These are phyloP conservation scores for Xylaria scruposa DNA, from an alignment of 495 filamentous ascomycete species.

Conservation along the genomic window DNA sequence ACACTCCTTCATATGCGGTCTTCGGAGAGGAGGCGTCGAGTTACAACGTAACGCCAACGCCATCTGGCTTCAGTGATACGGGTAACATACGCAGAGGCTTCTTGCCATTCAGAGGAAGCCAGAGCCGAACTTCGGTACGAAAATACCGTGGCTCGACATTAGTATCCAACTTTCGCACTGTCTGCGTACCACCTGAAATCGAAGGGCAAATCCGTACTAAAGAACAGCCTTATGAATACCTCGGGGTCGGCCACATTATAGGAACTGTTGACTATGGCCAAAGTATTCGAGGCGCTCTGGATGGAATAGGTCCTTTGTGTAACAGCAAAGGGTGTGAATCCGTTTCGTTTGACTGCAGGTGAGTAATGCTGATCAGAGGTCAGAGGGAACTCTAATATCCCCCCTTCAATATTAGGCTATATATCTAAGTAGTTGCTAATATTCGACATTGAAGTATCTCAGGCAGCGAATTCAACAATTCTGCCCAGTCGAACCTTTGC, in stretches of 20 bases:
- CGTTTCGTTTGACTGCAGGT: constrained; percentile 13
- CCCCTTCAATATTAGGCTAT: not conserved
- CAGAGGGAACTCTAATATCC: not conserved
- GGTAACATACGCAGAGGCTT: not conserved
- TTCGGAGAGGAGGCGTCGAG: not conserved
- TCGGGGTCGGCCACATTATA: not conserved
- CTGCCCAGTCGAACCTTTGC: constrained; percentile 8
- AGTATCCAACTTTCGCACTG: not conserved
- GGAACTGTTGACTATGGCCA: constrained; percentile 4
- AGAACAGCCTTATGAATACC: no score
- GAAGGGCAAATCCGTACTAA: not conserved
- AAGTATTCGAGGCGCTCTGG: not conserved
- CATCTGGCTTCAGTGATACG: constrained; percentile 12
- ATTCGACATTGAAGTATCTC: not conserved
- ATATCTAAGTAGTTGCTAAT: not conserved
- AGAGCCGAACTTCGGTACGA: constrained; percentile 31
- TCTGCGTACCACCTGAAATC: not conserved
- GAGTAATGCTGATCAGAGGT: not conserved
- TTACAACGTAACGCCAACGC: not conserved
- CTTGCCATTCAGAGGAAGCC: not conserved
- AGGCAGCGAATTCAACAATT: not conserved
- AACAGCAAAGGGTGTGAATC: not conserved
- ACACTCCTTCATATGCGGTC: not conserved
- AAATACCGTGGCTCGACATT: constrained; percentile 22
- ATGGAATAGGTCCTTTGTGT: constrained; percentile 6